phyloP scores from a whole-genome alignment of 2,329 filamentous ascomycete genomes.

The Trichoderma harzianum region DNA sequence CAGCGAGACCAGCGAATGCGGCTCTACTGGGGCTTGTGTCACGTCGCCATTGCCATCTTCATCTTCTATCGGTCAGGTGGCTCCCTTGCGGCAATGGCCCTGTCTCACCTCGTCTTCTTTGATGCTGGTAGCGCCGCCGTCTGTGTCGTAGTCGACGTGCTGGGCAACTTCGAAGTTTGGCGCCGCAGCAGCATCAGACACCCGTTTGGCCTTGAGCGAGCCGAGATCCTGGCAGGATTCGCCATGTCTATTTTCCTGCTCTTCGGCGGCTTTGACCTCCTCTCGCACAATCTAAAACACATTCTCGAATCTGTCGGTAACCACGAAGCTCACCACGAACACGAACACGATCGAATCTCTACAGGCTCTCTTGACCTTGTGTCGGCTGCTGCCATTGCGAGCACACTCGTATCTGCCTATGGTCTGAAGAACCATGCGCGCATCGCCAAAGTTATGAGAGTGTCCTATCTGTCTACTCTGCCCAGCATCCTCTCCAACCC shows the following conservation, averaged over 20 bases:
- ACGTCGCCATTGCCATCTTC: slow-evolving; percentile 76
- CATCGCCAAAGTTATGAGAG: slow-evolving; percentile 87
- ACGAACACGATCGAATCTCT: slow-evolving; percentile 63
- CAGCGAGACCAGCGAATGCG: slow-evolving; percentile 79
- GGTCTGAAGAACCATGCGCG: slow-evolving; percentile 85
- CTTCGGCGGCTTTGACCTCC: slow-evolving; percentile 95
- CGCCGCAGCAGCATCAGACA: slow-evolving; percentile 87
- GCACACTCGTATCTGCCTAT: slow-evolving; percentile 82
- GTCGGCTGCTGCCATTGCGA: slow-evolving; percentile 74
- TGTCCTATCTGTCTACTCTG: slow-evolving; percentile 75
- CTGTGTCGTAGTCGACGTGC: slow-evolving; percentile 87
- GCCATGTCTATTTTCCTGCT: slow-evolving; percentile 93
- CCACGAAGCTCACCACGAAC: slow-evolving; percentile 70
- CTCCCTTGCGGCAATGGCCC: slow-evolving; percentile 83
- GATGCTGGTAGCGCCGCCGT: slow-evolving; percentile 89
- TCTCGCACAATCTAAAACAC: slow-evolving; percentile 91
- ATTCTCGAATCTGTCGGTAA: slow-evolving; percentile 63
- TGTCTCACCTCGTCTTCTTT: slow-evolving; percentile 92
- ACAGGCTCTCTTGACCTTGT: slow-evolving; percentile 78
- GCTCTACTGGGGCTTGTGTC: slow-evolving; percentile 85
- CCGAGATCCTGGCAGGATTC: slow-evolving; percentile 91
- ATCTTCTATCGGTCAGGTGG: slow-evolving; percentile 84
- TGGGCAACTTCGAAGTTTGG: slow-evolving; percentile 98
- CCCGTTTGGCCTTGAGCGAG: slow-evolving; percentile 87
- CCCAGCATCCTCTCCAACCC: slow-evolving; percentile 90